phyloP scores from a whole-genome alignment of 495 filamentous ascomycete species.

The Neurospora tetraspora region DNA sequence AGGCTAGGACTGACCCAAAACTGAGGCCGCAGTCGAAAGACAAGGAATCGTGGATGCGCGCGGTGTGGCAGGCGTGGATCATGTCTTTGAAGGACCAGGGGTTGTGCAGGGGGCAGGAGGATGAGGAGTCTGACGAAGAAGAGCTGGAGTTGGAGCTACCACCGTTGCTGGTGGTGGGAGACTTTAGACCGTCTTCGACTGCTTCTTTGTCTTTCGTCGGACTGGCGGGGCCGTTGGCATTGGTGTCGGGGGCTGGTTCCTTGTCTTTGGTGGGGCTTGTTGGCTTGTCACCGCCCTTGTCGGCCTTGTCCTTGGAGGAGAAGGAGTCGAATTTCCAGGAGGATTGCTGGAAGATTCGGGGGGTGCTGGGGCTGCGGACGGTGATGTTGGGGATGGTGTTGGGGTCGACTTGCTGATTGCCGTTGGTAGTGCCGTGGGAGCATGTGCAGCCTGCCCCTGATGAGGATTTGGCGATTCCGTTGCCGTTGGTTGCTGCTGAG shows the following conservation, averaged over 20 bases:
- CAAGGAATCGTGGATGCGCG: slow-evolving; percentile 67
- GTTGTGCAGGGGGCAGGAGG: background rate
- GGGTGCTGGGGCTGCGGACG: slow-evolving; percentile 21
- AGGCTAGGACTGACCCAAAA: slow-evolving; percentile 49
- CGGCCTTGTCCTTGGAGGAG: background rate
- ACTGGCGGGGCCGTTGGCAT: background rate
- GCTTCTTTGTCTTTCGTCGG: no score
- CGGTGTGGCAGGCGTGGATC: slow-evolving; percentile 46
- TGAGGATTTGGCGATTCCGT: background rate
- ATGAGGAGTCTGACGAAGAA: background rate
- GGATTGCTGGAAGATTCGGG: slow-evolving; percentile 11
- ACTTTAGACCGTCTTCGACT: no score
- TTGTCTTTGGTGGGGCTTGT: background rate
- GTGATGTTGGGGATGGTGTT: slow-evolving; percentile 25
- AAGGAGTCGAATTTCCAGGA: background rate
- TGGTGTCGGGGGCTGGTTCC: background rate
- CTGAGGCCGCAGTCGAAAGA: slow-evolving; percentile 54
- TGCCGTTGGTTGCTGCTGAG: background rate
- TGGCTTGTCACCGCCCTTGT: background rate
- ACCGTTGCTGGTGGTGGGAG: no score
- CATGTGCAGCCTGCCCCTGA: no score
- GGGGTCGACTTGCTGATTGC: background rate
- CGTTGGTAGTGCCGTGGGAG: background rate
- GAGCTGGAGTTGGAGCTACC: no score
- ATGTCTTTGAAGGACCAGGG: slow-evolving; percentile 44